Conservation (phyloP, 2,329 filamentous ascomycete species). For the Pochonia chlamydosporia region DNA sequence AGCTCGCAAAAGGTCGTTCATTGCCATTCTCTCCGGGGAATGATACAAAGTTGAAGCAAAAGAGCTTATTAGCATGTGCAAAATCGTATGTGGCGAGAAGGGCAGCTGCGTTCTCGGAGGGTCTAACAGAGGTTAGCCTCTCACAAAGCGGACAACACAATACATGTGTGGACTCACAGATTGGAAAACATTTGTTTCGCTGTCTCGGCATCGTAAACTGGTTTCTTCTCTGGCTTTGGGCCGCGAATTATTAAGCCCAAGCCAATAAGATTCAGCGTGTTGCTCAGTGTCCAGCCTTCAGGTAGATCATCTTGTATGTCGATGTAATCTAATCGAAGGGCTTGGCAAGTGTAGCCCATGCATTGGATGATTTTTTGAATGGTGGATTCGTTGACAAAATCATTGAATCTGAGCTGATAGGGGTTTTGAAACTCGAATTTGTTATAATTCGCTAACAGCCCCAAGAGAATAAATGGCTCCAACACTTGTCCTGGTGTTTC, state of each 20-base stretch:
- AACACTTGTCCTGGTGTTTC: constrained; percentile 58
- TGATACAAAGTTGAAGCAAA: constrained; percentile 78
- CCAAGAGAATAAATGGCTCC: constrained; percentile 75
- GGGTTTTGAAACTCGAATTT: constrained; percentile 99
- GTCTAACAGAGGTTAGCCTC: constrained; percentile 44
- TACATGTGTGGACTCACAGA: constrained; percentile 54
- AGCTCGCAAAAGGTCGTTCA: constrained; percentile 72
- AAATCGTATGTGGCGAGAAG: constrained; percentile 90
- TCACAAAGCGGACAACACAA: not conserved
- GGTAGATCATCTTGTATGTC: constrained; percentile 85
- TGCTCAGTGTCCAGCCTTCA: constrained; percentile 80
- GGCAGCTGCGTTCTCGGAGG: constrained; percentile 71
- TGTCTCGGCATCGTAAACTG: constrained; percentile 67
- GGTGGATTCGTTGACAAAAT: constrained; percentile 87
- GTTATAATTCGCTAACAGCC: constrained; percentile 93
- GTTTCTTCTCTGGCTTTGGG: constrained; percentile 52
- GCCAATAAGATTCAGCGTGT: constrained; percentile 77
- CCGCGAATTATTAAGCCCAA: constrained; percentile 69
- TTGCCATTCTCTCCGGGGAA: constrained; percentile 55
- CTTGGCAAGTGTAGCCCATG: constrained; percentile 66
- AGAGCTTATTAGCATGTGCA: constrained; percentile 88
- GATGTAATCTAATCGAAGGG: constrained; percentile 69
- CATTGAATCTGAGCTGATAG: constrained; percentile 83
- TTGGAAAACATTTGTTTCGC: constrained; percentile 75
- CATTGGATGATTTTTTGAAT: constrained; percentile 78